phyloP scores from a whole-genome alignment of 2,329 filamentous ascomycete species.

The Zymoseptoria crescenta region DNA sequence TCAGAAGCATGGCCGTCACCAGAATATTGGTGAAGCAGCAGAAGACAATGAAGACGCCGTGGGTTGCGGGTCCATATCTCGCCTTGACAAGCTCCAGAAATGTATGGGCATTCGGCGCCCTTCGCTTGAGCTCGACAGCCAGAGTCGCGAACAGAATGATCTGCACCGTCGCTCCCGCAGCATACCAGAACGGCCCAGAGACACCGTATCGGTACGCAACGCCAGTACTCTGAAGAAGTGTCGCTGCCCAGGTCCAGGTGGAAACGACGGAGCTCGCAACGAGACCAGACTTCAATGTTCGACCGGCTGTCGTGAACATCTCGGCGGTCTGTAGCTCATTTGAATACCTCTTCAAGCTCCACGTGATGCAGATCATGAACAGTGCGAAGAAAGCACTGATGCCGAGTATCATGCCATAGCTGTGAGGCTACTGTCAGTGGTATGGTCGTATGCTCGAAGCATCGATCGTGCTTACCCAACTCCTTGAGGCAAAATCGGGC shows the following conservation, averaged over 20 bases:
- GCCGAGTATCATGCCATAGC: background rate
- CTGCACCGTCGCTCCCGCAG: conserved; percentile 65
- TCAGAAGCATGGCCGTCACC: conserved; percentile 35
- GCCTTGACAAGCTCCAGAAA: conserved; percentile 18
- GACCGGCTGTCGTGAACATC: conserved; percentile 80
- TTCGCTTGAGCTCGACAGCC: conserved; percentile 77
- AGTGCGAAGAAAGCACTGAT: conserved; percentile 36
- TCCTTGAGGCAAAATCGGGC: background rate
- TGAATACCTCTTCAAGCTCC: conserved; percentile 42
- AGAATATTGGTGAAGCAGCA: conserved; percentile 38
- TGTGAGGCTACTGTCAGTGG: background rate
- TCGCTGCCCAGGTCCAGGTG: conserved; percentile 66
- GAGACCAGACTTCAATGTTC: conserved; percentile 77
- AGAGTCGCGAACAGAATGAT: conserved; percentile 82
- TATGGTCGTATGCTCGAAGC: background rate
- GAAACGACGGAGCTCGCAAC: conserved; percentile 79
- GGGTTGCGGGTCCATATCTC: conserved; percentile 28
- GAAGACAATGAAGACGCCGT: conserved; percentile 36
- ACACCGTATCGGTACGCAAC: conserved; percentile 43
- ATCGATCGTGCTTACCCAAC: background rate
- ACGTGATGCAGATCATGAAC: conserved; percentile 47
- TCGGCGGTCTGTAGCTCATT: conserved; percentile 69
- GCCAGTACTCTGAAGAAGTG: conserved; percentile 27
- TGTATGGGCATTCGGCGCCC: conserved; percentile 74
- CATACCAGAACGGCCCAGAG: conserved; percentile 37